phyloP scores from a whole-genome alignment of 305 asterid genomes.

The Withania somnifera region DNA sequence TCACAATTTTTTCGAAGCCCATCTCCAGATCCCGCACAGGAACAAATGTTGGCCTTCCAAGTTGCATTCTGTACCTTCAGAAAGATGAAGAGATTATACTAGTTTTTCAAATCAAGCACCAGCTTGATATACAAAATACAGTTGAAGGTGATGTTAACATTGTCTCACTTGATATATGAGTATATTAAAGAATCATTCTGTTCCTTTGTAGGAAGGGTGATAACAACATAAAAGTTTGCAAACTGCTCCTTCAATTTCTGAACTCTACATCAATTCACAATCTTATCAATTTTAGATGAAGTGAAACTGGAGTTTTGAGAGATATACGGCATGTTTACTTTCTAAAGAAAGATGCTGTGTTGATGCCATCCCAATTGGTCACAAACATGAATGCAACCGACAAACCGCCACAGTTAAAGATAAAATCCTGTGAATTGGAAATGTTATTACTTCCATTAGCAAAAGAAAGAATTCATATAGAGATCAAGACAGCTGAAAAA shows the following conservation, averaged over 20 bases:
- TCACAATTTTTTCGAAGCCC: constrained; percentile 91
- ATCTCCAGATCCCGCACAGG: constrained; percentile 77
- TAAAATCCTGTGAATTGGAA: constrained; percentile 65
- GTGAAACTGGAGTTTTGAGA: not conserved
- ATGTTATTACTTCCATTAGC: not conserved
- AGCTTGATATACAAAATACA: not conserved
- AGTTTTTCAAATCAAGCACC: constrained; percentile 9
- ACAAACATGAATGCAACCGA: constrained; percentile 77
- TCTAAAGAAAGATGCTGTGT: constrained; percentile 33
- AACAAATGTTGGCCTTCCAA: constrained; percentile 78
- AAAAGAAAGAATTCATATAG: not conserved
- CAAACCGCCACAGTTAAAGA: constrained; percentile 79
- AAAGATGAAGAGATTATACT: constrained; percentile 10
- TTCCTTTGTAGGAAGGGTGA: constrained; percentile 74
- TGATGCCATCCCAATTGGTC: constrained; percentile 49
- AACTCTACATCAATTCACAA: constrained; percentile 32
- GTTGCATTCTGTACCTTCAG: constrained; percentile 56
- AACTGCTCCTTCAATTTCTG: constrained; percentile 69
- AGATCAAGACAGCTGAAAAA: constrained; percentile 4
- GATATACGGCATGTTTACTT: constrained; percentile 29
- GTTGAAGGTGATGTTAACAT: constrained; percentile 1
- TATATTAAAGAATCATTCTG: constrained; percentile 54
- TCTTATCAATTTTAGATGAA: not conserved
- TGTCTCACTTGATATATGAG: constrained; percentile 74
- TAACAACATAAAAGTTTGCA: constrained; percentile 73